Evolutionary conservation across 2,329 filamentous ascomycete genomes (phyloP), one percentile per base, ranked within the genome.

Genomic region (Alternaria hordeiaustralica): DNA sequence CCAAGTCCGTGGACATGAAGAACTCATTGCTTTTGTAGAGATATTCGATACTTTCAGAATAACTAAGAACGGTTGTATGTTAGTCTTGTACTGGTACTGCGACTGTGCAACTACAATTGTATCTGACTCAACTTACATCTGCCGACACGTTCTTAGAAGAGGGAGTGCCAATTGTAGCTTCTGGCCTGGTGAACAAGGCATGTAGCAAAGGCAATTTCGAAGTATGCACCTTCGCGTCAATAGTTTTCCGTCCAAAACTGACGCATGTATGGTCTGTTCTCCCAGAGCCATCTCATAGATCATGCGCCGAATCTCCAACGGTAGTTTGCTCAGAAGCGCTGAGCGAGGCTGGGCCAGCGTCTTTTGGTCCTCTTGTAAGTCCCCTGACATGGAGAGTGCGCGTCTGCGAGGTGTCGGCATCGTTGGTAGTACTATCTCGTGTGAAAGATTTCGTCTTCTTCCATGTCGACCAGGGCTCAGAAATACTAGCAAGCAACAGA

Each of bases 11-110:
- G 9, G 65, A 61, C 8, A 75, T 33, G 7, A 62, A 67, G 58
- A 75, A 70, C 3, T 36, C 41, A 44, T 71, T 72, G 43, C 53
- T 30, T n/a, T 55, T 66, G 47, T 74, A 74, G 13, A 74, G 64
- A 47, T 63, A 68, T 8, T 71, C 65, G 11, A 73, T 63, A 4
- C 68, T 66, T 63, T 75, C 72, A 13, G 70, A 70, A 50, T 75
- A 74, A n/a, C 71, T 74, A 30, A 8, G 30, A 20, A 7, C 3
- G 12, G 18, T 15, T 12, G 15, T 33, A 28, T 3, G 41, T 66
- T 51, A 71, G 51, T 28, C 9, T 21, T 41, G 15, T 43, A 12
- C 30, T 28, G 11, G 30, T 6, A 36, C 20, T 15, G 12, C 3
- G 6, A 20, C 9, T 50, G 23, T 33, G 15, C 44, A 2, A 12